A percentile compares a stretch with the other conserved stretches of the same genome.
These are phyloP conservation scores for Leccinum barrowsii DNA, from an alignment of 768 basidiomycete genomes.

Conservation along the genomic window DNA sequence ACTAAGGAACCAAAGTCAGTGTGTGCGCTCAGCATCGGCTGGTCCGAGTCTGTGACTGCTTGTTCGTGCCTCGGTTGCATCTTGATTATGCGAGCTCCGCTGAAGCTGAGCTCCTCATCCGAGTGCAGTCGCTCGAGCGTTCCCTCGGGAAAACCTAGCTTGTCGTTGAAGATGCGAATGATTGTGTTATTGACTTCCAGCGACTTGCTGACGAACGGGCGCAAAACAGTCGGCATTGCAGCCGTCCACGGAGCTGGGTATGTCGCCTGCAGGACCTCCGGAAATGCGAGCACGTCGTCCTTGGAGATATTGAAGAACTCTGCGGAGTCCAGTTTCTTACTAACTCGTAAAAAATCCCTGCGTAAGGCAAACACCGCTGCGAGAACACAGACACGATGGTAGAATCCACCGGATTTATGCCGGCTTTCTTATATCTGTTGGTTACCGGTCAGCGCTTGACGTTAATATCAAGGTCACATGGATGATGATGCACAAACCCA, in stretches of 20 bases:
- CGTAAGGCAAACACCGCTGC: background rate
- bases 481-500: too few relatives aligned
- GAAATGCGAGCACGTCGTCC: slow-evolving; percentile 66
- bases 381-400: background rate
- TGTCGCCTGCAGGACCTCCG: slow-evolving; percentile 44
- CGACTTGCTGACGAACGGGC: slow-evolving; percentile 56
- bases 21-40: slow-evolving; percentile 32
- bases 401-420: background rate
- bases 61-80: slow-evolving; percentile 36
- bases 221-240: slow-evolving; percentile 46
- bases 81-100: slow-evolving; percentile 54
- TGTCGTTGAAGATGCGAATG: slow-evolving; percentile 33
- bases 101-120: slow-evolving; percentile 46
- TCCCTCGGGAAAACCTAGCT: slow-evolving; percentile 41
- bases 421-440: background rate
- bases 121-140: slow-evolving; percentile 42
- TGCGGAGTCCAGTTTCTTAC: slow-evolving; percentile 40
- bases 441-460: too few relatives aligned
- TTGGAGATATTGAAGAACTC: slow-evolving; percentile 69
- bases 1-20: too few relatives aligned
- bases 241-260: slow-evolving; percentile 54
- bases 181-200: slow-evolving; percentile 51
- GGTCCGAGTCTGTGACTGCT: background rate
- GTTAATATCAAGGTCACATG: too few relatives aligned
- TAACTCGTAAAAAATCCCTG: background rate